Conservation (phyloP, 192 early-diverging fungal genomes). For the Helicostylum pulchrum region DNA sequence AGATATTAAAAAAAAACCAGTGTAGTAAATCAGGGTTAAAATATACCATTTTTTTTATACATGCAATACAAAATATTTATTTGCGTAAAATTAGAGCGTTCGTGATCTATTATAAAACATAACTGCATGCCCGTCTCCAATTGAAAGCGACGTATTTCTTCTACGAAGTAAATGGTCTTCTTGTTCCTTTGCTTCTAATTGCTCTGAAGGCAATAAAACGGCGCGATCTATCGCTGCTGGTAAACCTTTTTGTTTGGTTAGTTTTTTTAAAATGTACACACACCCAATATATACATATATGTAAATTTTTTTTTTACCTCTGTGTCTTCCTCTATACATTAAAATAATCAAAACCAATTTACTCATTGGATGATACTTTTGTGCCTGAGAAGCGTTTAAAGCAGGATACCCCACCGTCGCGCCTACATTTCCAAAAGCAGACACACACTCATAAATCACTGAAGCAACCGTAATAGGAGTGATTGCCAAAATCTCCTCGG, state of each 20-base stretch:
- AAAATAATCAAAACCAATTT: slow-evolving; percentile 29
- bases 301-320: slow-evolving; percentile 16
- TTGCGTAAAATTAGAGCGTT: slow-evolving; percentile 11
- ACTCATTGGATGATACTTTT: slow-evolving; percentile 26
- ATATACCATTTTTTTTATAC: neutral
- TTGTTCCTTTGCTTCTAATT: slow-evolving; percentile 25
- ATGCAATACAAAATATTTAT: neutral
- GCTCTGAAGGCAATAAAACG: slow-evolving; percentile 32
- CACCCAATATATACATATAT: neutral
- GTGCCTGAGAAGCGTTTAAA: slow-evolving; percentile 20
- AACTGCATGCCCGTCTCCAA: neutral
- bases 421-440: slow-evolving; percentile 37
- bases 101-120: slow-evolving; percentile 19
- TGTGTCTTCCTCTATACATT: slow-evolving; percentile 37
- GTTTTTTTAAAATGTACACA: neutral
- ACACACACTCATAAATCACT: slow-evolving; percentile 37
- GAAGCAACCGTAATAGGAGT: slow-evolving; percentile 29
- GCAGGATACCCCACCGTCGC: slow-evolving; percentile 29
- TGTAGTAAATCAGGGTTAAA: no score
- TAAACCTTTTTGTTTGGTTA: slow-evolving; percentile 12
- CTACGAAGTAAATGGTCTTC: slow-evolving; percentile 16
- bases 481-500: slow-evolving; percentile 19
- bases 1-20: no score
- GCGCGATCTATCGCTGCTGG: slow-evolving; percentile 38
- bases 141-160: slow-evolving; percentile 19